phyloP scores from a whole-genome alignment of 768 basidiomycete genomes.

The Rhodocollybia butyracea region DNA sequence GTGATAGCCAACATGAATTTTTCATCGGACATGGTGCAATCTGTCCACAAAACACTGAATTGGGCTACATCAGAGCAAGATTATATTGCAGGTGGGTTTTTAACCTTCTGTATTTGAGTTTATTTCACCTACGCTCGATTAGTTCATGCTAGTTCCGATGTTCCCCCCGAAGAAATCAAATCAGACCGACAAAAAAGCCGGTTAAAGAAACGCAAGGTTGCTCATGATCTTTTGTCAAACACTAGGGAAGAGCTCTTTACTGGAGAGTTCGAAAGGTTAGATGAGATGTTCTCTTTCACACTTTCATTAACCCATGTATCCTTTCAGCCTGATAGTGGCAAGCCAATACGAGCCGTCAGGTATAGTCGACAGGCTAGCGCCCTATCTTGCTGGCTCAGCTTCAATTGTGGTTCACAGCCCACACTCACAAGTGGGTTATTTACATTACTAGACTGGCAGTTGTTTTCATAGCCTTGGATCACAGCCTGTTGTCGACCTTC shows the following conservation, averaged over 20 bases:
- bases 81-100: constrained; percentile 58
- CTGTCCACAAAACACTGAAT: constrained; percentile 69
- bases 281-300: background rate
- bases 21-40: constrained; percentile 43
- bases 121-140: constrained; percentile 10
- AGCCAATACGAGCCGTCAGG: constrained; percentile 85
- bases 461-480: background rate
- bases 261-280: constrained; percentile 89
- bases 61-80: constrained; percentile 88
- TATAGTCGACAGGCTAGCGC: constrained; percentile 67
- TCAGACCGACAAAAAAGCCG: constrained; percentile 72
- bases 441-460: background rate
- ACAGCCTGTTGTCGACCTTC: constrained; percentile 75
- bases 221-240: constrained; percentile 55
- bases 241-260: constrained; percentile 78
- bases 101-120: background rate
- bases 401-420: constrained; percentile 87
- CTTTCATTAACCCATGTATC: constrained; percentile 5
- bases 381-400: constrained; percentile 82
- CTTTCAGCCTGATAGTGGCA: constrained; percentile 67
- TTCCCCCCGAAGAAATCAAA: constrained; percentile 53
- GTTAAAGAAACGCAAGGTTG: constrained; percentile 72
- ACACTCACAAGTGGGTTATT: constrained; percentile 58
- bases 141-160: constrained; percentile 62
- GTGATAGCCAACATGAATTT: constrained; percentile 87